Evolutionary conservation across 1,139 yeast species (phyloP).

Genomic region (Zygosaccharomyces sapae): DNA sequence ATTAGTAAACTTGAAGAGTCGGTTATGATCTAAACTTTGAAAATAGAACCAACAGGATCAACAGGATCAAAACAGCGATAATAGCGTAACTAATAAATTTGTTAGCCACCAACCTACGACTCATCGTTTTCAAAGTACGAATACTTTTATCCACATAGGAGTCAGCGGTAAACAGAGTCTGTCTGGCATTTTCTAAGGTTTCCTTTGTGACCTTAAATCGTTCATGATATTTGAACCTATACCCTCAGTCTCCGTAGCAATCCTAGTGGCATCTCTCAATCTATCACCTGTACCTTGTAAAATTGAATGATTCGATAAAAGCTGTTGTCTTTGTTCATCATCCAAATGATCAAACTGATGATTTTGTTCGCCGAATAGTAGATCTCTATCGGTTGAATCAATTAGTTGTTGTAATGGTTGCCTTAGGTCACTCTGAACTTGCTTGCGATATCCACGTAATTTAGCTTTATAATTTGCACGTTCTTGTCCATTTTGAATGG

Average conservation of each 20-base stretch:
- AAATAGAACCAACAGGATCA: conserved; percentile 79
- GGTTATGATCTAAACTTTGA: conserved; percentile 54
- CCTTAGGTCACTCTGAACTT: conserved; percentile 24
- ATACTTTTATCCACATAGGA: conserved; percentile 87
- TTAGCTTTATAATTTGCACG: conserved; percentile 29
- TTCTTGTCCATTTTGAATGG: conserved; percentile 20
- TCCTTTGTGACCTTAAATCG: conserved; percentile 92
- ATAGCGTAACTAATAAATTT: conserved; percentile 92
- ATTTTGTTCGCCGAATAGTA: conserved; percentile 26
- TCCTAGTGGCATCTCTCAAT: conserved; percentile 78
- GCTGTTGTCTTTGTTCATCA: conserved; percentile 74
- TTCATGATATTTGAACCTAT: conserved; percentile 88
- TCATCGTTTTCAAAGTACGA: conserved; percentile 84
- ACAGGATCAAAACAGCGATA: conserved; percentile 76
- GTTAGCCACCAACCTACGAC: conserved; percentile 89
- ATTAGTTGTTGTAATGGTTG: conserved; percentile 28
- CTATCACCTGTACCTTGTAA: conserved; percentile 81
- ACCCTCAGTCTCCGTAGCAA: conserved; percentile 87
- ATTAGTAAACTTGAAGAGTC: no score
- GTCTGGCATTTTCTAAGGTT: conserved; percentile 79
- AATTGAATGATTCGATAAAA: conserved; percentile 72
- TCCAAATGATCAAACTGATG: conserved; percentile 36
- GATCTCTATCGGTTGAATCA: conserved; percentile 30
- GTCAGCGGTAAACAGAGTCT: conserved; percentile 84
- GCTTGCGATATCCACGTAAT: conserved; percentile 30